Evolutionary conservation across 2,329 filamentous ascomycete genomes (phyloP).

Genomic region (Claviceps arundinis): DNA sequence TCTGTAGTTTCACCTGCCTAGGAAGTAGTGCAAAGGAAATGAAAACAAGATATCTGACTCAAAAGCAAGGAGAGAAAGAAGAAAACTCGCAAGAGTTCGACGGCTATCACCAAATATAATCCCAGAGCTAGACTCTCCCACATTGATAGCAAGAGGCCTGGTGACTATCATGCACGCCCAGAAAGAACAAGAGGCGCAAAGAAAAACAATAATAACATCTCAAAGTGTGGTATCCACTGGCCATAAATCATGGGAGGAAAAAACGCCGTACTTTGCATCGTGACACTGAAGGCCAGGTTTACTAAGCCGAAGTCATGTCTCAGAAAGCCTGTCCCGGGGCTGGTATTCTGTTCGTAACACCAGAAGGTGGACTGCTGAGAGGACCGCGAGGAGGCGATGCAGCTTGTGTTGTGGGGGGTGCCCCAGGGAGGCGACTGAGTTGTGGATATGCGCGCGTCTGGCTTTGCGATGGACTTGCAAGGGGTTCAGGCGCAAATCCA

Average conservation of each 20-base stretch:
- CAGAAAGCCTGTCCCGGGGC: constrained; percentile 42
- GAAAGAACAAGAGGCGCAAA: not conserved
- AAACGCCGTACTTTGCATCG: constrained; percentile 14
- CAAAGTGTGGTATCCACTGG: constrained; percentile 9
- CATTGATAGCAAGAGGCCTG: not conserved
- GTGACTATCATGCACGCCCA: not conserved
- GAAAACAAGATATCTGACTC: not conserved
- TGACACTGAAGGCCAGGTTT: not conserved
- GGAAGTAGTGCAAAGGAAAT: not conserved
- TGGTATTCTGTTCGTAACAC: constrained; percentile 39
- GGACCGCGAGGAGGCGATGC: constrained; percentile 19
- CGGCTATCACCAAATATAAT: not conserved
- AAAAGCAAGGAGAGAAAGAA: not conserved
- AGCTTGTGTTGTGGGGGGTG: constrained; percentile 33
- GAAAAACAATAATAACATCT: not conserved
- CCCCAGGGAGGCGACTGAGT: constrained; percentile 29
- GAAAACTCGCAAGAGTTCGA: not conserved
- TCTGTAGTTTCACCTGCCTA: not conserved
- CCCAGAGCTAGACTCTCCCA: not conserved
- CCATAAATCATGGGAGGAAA: constrained; percentile 12
- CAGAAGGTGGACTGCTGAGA: constrained; percentile 25
- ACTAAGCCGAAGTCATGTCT: not conserved
- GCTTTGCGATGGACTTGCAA: constrained; percentile 25
- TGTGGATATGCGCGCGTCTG: constrained; percentile 28
- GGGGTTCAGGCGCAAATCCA: constrained; percentile 16